Percentiles rank a stretch among this genome's conserved stretches.
phyloP scores from a whole-genome alignment of 208 protist species.

The Acanthamoeba royreba region DNA sequence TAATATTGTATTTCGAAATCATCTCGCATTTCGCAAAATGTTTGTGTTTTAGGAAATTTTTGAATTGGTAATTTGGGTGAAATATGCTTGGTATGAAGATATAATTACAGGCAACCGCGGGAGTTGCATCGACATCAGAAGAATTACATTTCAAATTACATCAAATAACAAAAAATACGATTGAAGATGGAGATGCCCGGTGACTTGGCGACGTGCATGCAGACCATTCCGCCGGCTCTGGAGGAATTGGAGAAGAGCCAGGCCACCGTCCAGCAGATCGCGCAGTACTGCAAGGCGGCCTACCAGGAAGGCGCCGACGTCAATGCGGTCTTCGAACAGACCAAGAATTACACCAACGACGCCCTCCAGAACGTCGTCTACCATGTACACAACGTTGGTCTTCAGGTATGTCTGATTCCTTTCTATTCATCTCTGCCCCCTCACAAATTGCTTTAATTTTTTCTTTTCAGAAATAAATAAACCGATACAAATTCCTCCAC shows the following conservation, averaged over 20 bases:
- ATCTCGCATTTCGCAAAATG: too few relatives aligned
- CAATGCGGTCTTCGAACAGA: conserved; percentile 31
- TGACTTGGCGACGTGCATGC: background rate
- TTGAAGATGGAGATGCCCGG: conserved; percentile 1
- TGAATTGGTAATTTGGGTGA: background rate
- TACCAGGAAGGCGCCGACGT: background rate
- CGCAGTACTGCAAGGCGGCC: conserved; percentile 8
- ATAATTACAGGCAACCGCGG: background rate
- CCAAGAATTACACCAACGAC: conserved; percentile 12
- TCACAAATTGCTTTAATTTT: background rate
- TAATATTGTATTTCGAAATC: too few relatives aligned
- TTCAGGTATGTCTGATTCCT: background rate
- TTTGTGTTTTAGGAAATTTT: background rate
- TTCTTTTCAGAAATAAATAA: background rate
- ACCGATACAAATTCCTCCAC: background rate
- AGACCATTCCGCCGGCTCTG: background rate
- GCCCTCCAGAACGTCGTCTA: conserved; percentile 46
- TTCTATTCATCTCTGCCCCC: background rate
- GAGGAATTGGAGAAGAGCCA: conserved; percentile 17
- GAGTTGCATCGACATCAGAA: background rate
- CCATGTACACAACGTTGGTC: conserved; percentile 47
- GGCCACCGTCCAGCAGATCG: conserved; percentile 21
- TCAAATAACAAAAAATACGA: background rate
- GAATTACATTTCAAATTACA: background rate
- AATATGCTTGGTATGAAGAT: background rate